phyloP scores from a whole-genome alignment of 371 early-diverging fungal species.

The Mucor sp. region DNA sequence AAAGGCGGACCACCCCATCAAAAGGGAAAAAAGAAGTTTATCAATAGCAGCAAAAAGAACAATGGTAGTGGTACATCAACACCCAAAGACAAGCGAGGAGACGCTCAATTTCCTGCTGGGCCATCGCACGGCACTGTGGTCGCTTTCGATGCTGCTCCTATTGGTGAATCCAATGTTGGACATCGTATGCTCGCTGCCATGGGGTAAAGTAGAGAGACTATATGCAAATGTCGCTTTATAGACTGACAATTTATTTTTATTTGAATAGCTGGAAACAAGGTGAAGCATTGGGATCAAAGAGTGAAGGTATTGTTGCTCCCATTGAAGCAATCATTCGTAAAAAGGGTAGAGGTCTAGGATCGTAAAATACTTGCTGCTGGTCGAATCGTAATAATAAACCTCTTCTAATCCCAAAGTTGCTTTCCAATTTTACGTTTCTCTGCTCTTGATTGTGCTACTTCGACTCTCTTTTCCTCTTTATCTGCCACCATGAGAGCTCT shows the following conservation, averaged over 20 bases:
- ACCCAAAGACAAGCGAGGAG: slow-evolving; percentile 10
- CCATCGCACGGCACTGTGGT: slow-evolving; percentile 66
- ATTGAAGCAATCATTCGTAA: slow-evolving; percentile 85
- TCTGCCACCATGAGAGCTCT: slow-evolving; percentile 27
- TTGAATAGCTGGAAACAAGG: slow-evolving; percentile 72
- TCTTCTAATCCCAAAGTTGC: slow-evolving; percentile 19
- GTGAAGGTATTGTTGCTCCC: slow-evolving; percentile 81
- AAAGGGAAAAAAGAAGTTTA: slow-evolving; percentile 10
- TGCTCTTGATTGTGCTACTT: slow-evolving; percentile 15
- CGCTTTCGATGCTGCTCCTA: slow-evolving; percentile 64
- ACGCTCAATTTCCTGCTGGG: slow-evolving; percentile 10
- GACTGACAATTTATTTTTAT: background rate
- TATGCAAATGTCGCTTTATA: background rate
- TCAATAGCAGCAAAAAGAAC: slow-evolving; percentile 4
- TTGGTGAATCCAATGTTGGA: slow-evolving; percentile 72
- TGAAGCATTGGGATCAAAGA: slow-evolving; percentile 76
- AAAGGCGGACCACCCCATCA: background rate
- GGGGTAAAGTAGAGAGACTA: slow-evolving; percentile 54
- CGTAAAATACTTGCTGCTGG: slow-evolving; percentile 29
- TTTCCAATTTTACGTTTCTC: slow-evolving; percentile 30
- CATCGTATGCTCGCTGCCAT: slow-evolving; percentile 81
- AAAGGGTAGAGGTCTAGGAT: slow-evolving; percentile 77
- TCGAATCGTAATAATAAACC: background rate
- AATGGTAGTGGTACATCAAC: background rate
- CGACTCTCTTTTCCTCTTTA: slow-evolving; percentile 26